Evolutionary conservation across 495 filamentous ascomycete genomes (phyloP).

Genomic region (Lichenothelia convexa): DNA sequence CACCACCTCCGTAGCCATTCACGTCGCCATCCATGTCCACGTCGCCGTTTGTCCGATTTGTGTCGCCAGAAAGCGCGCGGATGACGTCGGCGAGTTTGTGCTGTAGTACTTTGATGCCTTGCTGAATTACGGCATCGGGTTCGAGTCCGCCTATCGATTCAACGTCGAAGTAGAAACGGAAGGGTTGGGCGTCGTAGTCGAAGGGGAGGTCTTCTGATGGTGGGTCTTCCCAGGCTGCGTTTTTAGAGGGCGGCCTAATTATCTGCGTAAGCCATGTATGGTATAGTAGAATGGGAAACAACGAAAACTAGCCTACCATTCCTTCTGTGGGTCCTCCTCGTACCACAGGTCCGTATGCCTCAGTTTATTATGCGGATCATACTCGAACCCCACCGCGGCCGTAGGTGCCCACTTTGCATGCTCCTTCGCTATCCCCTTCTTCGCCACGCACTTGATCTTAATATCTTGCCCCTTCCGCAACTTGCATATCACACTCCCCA

Average conservation of each 20-base stretch:
- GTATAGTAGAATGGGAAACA: not conserved
- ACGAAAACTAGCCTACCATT: conserved; percentile 55
- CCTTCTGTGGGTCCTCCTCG: conserved; percentile 61
- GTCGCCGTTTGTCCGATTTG: conserved; percentile 26
- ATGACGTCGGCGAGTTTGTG: conserved; percentile 78
- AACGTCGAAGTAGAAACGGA: conserved; percentile 78
- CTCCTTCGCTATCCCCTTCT: conserved; percentile 97
- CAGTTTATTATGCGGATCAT: conserved; percentile 90
- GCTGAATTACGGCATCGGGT: conserved; percentile 69
- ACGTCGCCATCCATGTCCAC: conserved; percentile 31
- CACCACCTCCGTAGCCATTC: conserved; percentile 25
- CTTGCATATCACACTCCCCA: conserved; percentile 73
- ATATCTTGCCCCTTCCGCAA: conserved; percentile 74
- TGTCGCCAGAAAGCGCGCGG: conserved; percentile 43
- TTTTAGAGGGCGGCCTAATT: conserved; percentile 65
- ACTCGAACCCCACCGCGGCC: conserved; percentile 87
- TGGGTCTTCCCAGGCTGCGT: conserved; percentile 72
- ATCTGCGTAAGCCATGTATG: not conserved
- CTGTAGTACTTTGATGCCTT: conserved; percentile 78
- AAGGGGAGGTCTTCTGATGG: conserved; percentile 67
- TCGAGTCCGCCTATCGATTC: conserved; percentile 76
- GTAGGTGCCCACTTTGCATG: conserved; percentile 94
- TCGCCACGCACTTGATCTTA: conserved; percentile 76
- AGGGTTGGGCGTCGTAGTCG: conserved; percentile 74
- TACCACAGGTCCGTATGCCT: conserved; percentile 85